A percentile compares a stretch with the other conserved stretches of the same genome.
Evolutionary conservation across 192 early-diverging fungal genomes (phyloP).

Genomic region (Coemansia sp.): DNA sequence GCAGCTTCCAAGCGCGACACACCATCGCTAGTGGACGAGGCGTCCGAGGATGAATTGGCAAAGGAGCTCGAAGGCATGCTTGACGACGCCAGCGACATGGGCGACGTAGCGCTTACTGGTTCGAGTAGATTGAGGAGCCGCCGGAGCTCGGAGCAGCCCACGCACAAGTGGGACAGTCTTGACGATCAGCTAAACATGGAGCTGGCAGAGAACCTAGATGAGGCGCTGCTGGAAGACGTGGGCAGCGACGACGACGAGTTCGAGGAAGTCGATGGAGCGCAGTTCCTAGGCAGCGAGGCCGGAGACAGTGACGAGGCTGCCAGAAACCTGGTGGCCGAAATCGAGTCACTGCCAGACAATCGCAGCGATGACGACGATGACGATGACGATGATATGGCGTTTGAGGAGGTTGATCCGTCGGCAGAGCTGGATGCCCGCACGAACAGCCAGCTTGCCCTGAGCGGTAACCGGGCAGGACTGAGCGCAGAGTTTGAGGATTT

Average conservation of each 20-base stretch:
- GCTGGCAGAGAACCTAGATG: constrained; percentile 21
- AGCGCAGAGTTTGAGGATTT: constrained; percentile 48
- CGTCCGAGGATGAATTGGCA: constrained; percentile 40
- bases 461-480: constrained; percentile 6
- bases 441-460: neutral
- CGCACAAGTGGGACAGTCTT: constrained; percentile 4
- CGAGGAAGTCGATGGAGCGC: constrained; percentile 40
- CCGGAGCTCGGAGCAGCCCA: neutral
- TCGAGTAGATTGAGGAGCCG: constrained; percentile 1
- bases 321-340: constrained; percentile 2
- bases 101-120: neutral
- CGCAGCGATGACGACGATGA: constrained; percentile 23
- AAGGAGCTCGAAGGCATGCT: constrained; percentile 52
- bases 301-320: neutral
- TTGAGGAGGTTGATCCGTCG: constrained; percentile 41
- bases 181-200: constrained; percentile 40
- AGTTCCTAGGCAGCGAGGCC: constrained; percentile 15
- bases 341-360: constrained; percentile 12
- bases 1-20: constrained; percentile 4
- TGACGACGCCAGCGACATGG: constrained; percentile 32
- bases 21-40: constrained; percentile 26
- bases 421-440: constrained; percentile 10
- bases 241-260: constrained; percentile 52
- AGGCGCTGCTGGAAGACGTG: constrained; percentile 24
- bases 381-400: constrained; percentile 42